Evolutionary conservation across 805 yeast species (phyloP).

Genomic region (Candida sakaeoensis): DNA sequence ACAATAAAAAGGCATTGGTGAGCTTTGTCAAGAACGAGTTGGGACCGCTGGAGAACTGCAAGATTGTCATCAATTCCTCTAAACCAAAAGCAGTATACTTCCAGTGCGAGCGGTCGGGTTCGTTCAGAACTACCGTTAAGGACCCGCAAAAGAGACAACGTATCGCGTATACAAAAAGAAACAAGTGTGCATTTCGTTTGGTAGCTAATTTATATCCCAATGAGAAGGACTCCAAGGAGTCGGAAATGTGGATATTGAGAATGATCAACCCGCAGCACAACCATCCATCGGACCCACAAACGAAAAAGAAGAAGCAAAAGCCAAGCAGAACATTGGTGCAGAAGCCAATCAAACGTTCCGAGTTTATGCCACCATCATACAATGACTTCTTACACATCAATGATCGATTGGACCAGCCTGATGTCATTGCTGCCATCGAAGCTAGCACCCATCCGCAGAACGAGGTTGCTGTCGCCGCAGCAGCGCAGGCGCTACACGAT

Average conservation of each 20-base stretch:
- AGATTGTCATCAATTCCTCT: constrained; percentile 44
- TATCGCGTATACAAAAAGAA: constrained; percentile 45
- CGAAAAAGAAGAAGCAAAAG: constrained; percentile 39
- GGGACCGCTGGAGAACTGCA: constrained; percentile 35
- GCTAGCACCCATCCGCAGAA: constrained; percentile 6
- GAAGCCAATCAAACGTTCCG: constrained; percentile 31
- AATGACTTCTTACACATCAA: constrained; percentile 4
- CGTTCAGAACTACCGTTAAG: constrained; percentile 45
- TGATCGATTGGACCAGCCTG: constrained; percentile 8
- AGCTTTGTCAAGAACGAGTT: constrained; percentile 36
- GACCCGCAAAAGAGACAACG: constrained; percentile 43
- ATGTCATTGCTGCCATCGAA: constrained; percentile 7
- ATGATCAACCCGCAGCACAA: constrained; percentile 46
- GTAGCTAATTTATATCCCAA: constrained; percentile 44
- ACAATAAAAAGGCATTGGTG: constrained; percentile 24
- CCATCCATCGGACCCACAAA: constrained; percentile 41
- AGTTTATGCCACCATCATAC: background rate
- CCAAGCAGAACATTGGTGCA: constrained; percentile 40
- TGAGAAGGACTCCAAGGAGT: constrained; percentile 39
- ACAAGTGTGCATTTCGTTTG: constrained; percentile 44
- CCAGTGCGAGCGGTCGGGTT: constrained; percentile 44
- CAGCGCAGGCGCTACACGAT: constrained; percentile 28
- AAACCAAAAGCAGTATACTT: constrained; percentile 47
- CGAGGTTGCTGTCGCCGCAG: constrained; percentile 18
- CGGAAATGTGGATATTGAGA: constrained; percentile 45